phyloP scores from a whole-genome alignment of 2,329 filamentous ascomycete genomes.

The Thielaviopsis euricoi region DNA sequence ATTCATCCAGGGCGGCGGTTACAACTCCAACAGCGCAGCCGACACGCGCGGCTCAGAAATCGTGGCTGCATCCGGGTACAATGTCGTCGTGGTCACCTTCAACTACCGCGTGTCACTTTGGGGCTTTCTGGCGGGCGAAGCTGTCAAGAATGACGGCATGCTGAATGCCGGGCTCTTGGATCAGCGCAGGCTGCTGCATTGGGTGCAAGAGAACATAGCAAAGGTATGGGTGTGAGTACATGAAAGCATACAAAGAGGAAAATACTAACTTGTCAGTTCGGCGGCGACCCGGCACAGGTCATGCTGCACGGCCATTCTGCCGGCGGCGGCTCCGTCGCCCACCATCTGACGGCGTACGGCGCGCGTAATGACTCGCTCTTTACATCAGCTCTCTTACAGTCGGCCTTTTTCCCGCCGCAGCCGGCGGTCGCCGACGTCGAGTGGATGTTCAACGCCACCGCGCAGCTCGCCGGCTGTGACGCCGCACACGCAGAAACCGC shows the following conservation, averaged over 20 bases:
- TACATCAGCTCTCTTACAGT: slow-evolving; percentile 28
- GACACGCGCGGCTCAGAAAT: slow-evolving; percentile 26
- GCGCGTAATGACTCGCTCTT: slow-evolving; percentile 30
- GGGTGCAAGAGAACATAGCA: slow-evolving; percentile 37
- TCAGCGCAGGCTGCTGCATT: slow-evolving; percentile 32
- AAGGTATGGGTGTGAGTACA: slow-evolving; percentile 18
- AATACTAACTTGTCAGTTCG: slow-evolving; percentile 20
- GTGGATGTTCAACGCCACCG: slow-evolving; percentile 28
- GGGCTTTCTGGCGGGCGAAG: slow-evolving; percentile 28
- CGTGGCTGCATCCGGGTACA: slow-evolving; percentile 20
- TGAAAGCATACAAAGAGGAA: no score
- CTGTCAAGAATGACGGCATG: slow-evolving; percentile 17
- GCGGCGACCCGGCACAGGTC: slow-evolving; percentile 28
- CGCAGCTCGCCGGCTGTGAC: slow-evolving; percentile 22
- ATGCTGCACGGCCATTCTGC: slow-evolving; percentile 28
- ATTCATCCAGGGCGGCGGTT: slow-evolving; percentile 28
- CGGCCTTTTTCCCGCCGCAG: slow-evolving; percentile 33
- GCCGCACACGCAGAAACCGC: slow-evolving; percentile 15
- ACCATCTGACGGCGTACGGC: slow-evolving; percentile 32
- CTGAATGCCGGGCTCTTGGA: slow-evolving; percentile 30
- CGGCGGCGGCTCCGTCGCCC: slow-evolving; percentile 27
- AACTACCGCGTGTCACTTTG: slow-evolving; percentile 32
- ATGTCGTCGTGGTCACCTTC: slow-evolving; percentile 26
- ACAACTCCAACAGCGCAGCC: slow-evolving; percentile 27
- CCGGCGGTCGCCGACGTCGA: slow-evolving; percentile 27